Evolutionary conservation across 768 basidiomycete species (phyloP).

Genomic region (Pleurotus ostreatus): DNA sequence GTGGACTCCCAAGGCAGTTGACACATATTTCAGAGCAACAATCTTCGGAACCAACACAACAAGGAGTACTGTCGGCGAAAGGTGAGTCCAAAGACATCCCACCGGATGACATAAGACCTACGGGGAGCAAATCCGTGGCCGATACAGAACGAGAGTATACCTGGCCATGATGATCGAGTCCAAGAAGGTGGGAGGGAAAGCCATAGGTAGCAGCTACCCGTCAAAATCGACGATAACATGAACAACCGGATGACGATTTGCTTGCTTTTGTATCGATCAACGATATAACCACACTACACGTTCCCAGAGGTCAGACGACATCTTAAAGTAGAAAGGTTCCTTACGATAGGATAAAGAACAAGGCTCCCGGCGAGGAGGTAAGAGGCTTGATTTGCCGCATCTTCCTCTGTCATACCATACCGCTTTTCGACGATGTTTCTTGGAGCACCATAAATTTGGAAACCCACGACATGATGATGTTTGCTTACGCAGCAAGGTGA

Average conservation of each 20-base stretch:
- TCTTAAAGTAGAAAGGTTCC: conserved; percentile 16
- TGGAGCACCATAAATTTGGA: conserved; percentile 6
- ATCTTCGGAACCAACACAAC: conserved; percentile 73
- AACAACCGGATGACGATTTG: conserved; percentile 58
- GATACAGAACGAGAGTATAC: conserved; percentile 54
- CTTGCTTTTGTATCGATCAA: conserved; percentile 56
- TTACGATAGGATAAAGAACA: conserved; percentile 64
- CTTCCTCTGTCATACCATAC: conserved; percentile 54
- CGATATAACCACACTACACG: conserved; percentile 57
- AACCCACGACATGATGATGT: not conserved
- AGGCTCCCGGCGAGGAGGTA: conserved; percentile 70
- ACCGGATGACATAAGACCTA: conserved; percentile 25
- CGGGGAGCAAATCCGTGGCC: conserved; percentile 74
- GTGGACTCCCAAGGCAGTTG: conserved; percentile 74
- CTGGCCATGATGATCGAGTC: conserved; percentile 59
- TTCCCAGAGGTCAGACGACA: conserved; percentile 1
- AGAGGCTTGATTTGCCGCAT: conserved; percentile 62
- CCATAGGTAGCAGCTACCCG: conserved; percentile 63
- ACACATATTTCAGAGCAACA: conserved; percentile 67
- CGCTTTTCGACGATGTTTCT: conserved; percentile 74
- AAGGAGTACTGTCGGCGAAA: conserved; percentile 48
- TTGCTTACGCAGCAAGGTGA: conserved; percentile 66
- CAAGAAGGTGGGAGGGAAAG: conserved; percentile 52
- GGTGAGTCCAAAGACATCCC: conserved; percentile 6
- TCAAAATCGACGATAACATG: conserved; percentile 52